Conservation (phyloP, 208 protist genomes). For the Acanthamoeba divionensis region DNA sequence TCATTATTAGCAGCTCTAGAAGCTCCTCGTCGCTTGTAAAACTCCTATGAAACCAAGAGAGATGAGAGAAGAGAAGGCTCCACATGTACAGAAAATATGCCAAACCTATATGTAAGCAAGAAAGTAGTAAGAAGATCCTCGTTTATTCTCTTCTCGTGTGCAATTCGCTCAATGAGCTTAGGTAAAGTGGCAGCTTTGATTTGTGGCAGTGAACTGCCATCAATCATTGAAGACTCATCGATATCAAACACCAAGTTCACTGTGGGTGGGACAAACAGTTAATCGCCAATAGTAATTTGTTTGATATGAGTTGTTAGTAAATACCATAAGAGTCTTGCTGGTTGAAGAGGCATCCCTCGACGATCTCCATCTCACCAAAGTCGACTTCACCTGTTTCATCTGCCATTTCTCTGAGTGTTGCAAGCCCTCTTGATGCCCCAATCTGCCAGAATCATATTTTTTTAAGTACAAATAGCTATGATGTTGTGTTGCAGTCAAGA, state of each 20-base stretch:
- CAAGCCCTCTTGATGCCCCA: no score
- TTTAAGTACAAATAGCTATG: no score
- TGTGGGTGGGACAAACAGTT: neutral
- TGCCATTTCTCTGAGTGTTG: no score
- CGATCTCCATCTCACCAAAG: neutral
- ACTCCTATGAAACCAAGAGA: neutral
- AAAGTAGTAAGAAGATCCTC: neutral
- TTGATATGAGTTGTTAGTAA: neutral
- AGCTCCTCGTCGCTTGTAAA: neutral
- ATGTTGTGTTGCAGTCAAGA: no score
- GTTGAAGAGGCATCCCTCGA: neutral
- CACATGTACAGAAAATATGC: no score
- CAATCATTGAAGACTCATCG: slow-evolving; percentile 3
- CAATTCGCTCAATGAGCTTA: slow-evolving; percentile 48
- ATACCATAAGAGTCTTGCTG: neutral
- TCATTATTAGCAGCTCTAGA: neutral
- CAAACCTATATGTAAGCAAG: slow-evolving; percentile 54
- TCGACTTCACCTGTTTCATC: neutral
- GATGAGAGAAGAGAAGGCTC: no score
- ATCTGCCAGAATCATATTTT: no score
- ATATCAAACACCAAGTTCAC: slow-evolving; percentile 25
- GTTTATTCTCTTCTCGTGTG: slow-evolving; percentile 10
- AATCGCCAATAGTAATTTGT: no score
- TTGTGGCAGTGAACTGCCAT: neutral
- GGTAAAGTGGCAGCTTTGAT: slow-evolving; percentile 51